A percentile compares a stretch with the other conserved stretches of the same genome.
phyloP scores from a whole-genome alignment of 441 rosid genomes.

The Bocquillonia castaneifolia region DNA sequence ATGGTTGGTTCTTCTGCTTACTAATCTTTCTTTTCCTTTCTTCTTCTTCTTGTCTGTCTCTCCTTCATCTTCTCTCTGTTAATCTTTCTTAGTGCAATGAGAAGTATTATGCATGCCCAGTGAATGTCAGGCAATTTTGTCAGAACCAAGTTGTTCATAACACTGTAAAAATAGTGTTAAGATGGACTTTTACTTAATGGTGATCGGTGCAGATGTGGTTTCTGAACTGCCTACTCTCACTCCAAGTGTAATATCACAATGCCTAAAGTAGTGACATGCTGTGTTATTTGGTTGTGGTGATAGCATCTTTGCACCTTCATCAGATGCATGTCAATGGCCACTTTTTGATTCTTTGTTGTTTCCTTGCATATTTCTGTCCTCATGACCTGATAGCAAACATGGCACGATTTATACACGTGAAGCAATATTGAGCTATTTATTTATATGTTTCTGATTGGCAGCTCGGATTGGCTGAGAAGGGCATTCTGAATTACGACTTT shows the following conservation, averaged over 20 bases:
- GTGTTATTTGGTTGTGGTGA: background rate
- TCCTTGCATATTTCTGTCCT: background rate
- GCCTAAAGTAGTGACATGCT: background rate
- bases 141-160: background rate
- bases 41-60: background rate
- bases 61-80: background rate
- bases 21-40: background rate
- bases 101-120: background rate
- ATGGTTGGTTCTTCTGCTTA: conserved; percentile 57
- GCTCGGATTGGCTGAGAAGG: conserved; percentile 93
- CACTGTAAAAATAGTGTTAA: background rate
- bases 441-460: conserved; percentile 39
- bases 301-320: background rate
- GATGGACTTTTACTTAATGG: background rate
- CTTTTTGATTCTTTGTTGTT: background rate
- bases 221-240: no score
- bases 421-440: conserved; percentile 12
- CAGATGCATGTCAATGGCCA: background rate
- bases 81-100: background rate
- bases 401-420: background rate
- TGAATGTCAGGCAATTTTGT: background rate
- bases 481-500: conserved; percentile 70
- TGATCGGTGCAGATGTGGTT: background rate
- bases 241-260: background rate
- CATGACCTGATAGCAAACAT: background rate